These are phyloP conservation scores for Talaromyces albobiverticillius DNA, from an alignment of 2,329 filamentous ascomycete genomes.

Conservation along the genomic window DNA sequence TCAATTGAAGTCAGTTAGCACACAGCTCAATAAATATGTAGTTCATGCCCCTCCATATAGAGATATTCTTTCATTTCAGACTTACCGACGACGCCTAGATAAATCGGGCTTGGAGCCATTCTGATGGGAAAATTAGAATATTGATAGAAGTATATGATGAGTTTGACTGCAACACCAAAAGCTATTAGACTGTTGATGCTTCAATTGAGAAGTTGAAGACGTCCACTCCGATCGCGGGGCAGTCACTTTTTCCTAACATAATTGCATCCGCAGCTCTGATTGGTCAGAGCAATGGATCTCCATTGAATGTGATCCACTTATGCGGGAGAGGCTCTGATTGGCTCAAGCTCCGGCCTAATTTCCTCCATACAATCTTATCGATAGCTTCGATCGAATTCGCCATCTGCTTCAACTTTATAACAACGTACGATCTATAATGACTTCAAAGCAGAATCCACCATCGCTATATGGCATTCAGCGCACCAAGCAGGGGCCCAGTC, in stretches of 20 bases:
- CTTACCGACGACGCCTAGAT: constrained; percentile 43
- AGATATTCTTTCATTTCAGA: no score
- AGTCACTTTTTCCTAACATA: neutral
- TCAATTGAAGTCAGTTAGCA: neutral
- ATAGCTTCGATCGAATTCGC: neutral
- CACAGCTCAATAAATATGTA: neutral
- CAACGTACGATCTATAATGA: constrained; percentile 40
- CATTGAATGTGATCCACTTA: neutral
- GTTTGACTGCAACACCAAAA: neutral
- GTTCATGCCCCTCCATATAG: neutral
- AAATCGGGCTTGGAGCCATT: constrained; percentile 37
- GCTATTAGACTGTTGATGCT: neutral
- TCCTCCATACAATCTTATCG: neutral
- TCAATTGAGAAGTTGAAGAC: neutral
- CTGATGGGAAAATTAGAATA: neutral
- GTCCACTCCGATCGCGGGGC: neutral
- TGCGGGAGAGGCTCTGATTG: constrained; percentile 10
- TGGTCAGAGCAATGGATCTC: neutral
- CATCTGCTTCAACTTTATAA: neutral
- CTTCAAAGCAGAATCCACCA: constrained; percentile 48
- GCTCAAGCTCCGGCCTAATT: neutral
- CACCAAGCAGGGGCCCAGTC: constrained; percentile 58
- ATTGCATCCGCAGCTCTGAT: neutral
- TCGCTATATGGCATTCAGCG: constrained; percentile 72
- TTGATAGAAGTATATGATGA: neutral